A percentile compares a stretch with the other conserved stretches of the same genome.
These are phyloP conservation scores for Orbilia quercus DNA, from an alignment of 2,329 filamentous ascomycete species.

Conservation along the genomic window DNA sequence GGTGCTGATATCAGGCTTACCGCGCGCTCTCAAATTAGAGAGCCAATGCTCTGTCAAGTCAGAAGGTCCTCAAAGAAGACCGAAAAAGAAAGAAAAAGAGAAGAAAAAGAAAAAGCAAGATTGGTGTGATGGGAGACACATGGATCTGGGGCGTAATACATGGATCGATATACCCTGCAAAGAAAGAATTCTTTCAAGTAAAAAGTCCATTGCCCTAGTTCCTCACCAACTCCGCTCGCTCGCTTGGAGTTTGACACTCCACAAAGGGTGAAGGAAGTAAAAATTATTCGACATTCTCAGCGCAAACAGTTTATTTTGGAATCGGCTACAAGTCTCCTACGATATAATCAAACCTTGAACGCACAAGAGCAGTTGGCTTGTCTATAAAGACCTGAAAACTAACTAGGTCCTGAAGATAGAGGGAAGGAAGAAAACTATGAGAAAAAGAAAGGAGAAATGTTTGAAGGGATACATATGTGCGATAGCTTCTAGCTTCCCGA, in stretches of 20 bases:
- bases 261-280: not conserved
- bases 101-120: slow-evolving; percentile 10
- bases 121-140: slow-evolving; percentile 30
- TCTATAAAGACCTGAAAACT: no score
- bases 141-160: slow-evolving; percentile 36
- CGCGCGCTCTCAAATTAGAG: no score
- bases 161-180: slow-evolving; percentile 17
- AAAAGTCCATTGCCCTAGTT: slow-evolving; percentile 16
- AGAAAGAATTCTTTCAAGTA: slow-evolving; percentile 25
- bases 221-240: slow-evolving; percentile 11
- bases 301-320: not conserved
- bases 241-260: not conserved
- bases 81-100: not conserved
- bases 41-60: no score
- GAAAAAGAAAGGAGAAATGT: no score
- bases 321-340: no score
- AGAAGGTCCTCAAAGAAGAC: no score
- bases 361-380: not conserved
- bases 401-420: no score
- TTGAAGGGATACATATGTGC: no score
- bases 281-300: slow-evolving; percentile 4
- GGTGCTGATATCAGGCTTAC: no score
- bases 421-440: no score
- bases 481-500: no score
- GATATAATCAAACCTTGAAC: no score